Conservation (phyloP, 2,329 filamentous ascomycete species). For the Xylaria sp. region DNA sequence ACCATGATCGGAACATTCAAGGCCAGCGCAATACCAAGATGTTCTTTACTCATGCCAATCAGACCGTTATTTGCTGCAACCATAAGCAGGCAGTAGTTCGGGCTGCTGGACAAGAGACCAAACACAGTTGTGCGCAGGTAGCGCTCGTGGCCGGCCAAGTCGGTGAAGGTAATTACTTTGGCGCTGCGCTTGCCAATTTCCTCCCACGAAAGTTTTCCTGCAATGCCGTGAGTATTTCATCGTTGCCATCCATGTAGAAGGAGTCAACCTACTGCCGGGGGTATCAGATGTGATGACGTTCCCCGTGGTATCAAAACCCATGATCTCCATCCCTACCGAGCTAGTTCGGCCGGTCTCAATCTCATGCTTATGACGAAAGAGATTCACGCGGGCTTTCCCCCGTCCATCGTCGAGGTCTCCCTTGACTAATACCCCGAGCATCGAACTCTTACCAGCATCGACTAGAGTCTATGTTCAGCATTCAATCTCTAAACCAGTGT, state of each 20-base stretch:
- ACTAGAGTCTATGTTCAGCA: conserved; percentile 52
- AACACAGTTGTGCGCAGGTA: conserved; percentile 97
- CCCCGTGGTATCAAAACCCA: conserved; percentile 90
- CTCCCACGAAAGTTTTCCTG: conserved; percentile 82
- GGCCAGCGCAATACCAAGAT: conserved; percentile 90
- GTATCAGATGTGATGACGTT: conserved; percentile 80
- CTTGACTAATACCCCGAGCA: conserved; percentile 94
- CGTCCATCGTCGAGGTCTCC: conserved; percentile 93
- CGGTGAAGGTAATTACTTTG: conserved; percentile 96
- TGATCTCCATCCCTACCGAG: conserved; percentile 97
- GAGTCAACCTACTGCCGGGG: conserved; percentile 68
- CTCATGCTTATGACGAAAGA: conserved; percentile 98
- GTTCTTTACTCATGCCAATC: conserved; percentile 98
- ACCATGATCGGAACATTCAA: conserved; percentile 98
- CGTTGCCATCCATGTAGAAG: neutral
- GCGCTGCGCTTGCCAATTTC: conserved; percentile 94
- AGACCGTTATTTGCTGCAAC: conserved; percentile 97
- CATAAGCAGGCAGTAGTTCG: conserved; percentile 97
- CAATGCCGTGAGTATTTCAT: conserved; percentile 17
- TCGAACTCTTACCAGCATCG: conserved; percentile 94
- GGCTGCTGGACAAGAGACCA: conserved; percentile 88
- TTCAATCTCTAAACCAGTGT: conserved; percentile 9
- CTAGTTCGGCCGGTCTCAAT: conserved; percentile 94
- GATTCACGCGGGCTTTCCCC: conserved; percentile 89
- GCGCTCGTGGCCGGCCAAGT: conserved; percentile 91